Base-by-base conservation (phyloP, 129 eudicot species). In the Lactuca sativa region DNA sequence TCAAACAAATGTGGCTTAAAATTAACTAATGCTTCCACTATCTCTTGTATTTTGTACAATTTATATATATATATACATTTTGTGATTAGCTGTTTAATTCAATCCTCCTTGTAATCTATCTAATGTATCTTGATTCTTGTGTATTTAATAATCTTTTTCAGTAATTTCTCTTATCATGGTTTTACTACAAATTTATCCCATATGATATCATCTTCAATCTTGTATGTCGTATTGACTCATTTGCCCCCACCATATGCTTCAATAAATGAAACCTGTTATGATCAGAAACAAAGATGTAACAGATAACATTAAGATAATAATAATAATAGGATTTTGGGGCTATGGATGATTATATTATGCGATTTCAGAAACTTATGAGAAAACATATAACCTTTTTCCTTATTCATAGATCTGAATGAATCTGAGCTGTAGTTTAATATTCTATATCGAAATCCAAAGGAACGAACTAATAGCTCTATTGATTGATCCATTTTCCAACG, bases 221-320 rank as follows among this genome's bases (percentile, higher is more conserved):
- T 36, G 38, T 36, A 36, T 36, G 38, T 36, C 6, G 38, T 4
- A 36, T 36, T 36, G 38, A 36, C 38, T 4, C 38, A 36, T 36
- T 36, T 36, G 38, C 38, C 38, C 38, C 83, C 88, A 77, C 88
- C 78, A 69, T 10, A 34, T n/a, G 54, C 63, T 11, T 49, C 63
- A 56, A 30, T 16, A 69, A 40, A 61, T 61, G 66, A 62, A 77
- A 69, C 16, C 12, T 37, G 30, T 25, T 18, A 68, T 51, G 36
- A 52, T 30, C 44, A 74, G 72, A 73, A 64, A 54, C 71, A 54
- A 36, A 33, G 3, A 59, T 60, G 37, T 71, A 40, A 71, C 18
- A 47, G 8, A 33, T 36, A 62, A 16, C 16, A 25, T 25, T 25
- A 25, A 25, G 1, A 25, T 25, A 25, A 25, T 25, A 25, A 25